Evolutionary conservation across 495 filamentous ascomycete genomes (phyloP), one percentile per base, ranked within the genome.

Genomic region (Tuber aestivum): DNA sequence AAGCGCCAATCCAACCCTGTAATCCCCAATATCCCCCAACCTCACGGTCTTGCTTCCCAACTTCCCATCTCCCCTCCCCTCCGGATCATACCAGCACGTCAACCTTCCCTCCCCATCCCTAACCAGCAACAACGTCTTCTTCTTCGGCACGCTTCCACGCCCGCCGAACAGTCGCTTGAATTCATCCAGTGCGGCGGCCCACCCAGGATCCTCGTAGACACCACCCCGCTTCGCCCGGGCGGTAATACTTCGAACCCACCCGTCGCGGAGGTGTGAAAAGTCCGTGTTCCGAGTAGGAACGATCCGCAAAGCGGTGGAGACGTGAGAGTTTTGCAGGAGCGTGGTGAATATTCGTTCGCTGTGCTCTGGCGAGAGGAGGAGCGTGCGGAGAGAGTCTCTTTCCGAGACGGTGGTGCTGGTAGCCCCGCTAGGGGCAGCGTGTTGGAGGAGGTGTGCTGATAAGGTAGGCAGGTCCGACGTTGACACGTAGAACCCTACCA

Each of bases 211-310:
- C 50, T 89, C 86, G 80, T 77, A 77, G 0, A 83, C 12, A 35
- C 83, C 81, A 10, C 83, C 84, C 70, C 86, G 85, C 77, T 85
- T 86, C 27, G 90, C 90, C n/a, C 92, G 88, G 3, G 87, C 89
- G 44, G 92, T 92, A 77, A 99, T 91, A 27, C 92, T 91, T 3
- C 93, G 88, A 35, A 98, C 92, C 87, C 92, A 97, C 0, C 92
- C 95, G 82, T 99, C 95, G 44, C 94, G 88, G 77, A 99, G 82
- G 82, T 99, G 95, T 82, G 90, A 87, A 84, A 97, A 97, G 83
- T 97, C 79, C 7, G 95, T 97, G 83, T 94, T 93, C 44, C 93
- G 87, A 0, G 91, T 92, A 0, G 96, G 95, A 14, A 95, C 91
- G 71, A 97, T 90, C 10, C 94, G 87, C 82, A 94, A 88, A 1